Evolutionary conservation across 257 asterid species (phyloP).

Genomic region (Leonotis leonurus): DNA sequence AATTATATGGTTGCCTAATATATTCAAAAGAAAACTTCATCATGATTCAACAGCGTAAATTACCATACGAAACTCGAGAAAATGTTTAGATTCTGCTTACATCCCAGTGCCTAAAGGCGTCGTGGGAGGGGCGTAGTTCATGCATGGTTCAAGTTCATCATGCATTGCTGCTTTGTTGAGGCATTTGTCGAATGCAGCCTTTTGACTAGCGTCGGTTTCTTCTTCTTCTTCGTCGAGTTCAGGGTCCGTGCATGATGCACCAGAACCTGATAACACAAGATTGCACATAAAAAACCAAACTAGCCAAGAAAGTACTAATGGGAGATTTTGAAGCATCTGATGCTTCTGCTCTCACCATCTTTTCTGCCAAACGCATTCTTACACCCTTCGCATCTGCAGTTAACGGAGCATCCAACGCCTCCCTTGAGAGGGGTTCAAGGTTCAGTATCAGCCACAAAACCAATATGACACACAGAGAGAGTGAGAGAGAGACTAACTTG

Average conservation of each 20-base stretch:
- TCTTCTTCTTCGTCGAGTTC: conserved; percentile 65
- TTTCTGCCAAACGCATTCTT: conserved; percentile 51
- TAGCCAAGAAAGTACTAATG: background rate
- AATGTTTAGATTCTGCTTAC: conserved; percentile 20
- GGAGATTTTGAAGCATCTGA: background rate
- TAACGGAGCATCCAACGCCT: conserved; percentile 64
- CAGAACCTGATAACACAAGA: conserved; percentile 37
- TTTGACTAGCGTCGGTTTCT: conserved; percentile 31
- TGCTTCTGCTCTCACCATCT: conserved; percentile 32
- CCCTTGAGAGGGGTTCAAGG: conserved; percentile 26
- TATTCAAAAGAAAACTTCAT: too few relatives aligned
- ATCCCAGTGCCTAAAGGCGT: conserved; percentile 50
- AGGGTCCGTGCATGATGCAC: conserved; percentile 28
- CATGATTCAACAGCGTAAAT: background rate
- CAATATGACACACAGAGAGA: background rate
- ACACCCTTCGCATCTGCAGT: conserved; percentile 67
- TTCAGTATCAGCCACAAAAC: conserved; percentile 15
- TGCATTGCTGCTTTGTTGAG: conserved; percentile 27
- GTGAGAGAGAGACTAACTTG: conserved; percentile 39
- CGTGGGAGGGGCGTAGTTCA: too few relatives aligned
- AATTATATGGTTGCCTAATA: conserved; percentile 24
- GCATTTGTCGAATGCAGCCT: conserved; percentile 22
- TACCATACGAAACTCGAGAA: background rate
- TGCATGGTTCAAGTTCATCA: conserved; percentile 28
- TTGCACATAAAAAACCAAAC: background rate